Evolutionary conservation across 2,329 filamentous ascomycete genomes (phyloP).

Genomic region (Akanthomyces uredinophilus): DNA sequence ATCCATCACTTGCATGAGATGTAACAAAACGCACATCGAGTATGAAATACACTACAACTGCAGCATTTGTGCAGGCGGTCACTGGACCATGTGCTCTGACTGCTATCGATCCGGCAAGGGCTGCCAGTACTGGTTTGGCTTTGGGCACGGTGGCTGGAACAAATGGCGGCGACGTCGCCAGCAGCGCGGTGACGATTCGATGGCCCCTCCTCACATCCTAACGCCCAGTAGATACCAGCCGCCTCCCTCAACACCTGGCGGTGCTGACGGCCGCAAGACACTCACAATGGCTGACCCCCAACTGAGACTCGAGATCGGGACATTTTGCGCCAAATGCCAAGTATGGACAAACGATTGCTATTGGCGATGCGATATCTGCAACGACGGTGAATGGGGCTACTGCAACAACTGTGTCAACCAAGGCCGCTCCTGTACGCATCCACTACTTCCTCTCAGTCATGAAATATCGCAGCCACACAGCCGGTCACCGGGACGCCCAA

Average conservation of each 20-base stretch:
- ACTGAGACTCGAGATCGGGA: constrained; percentile 66
- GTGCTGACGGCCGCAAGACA: constrained; percentile 50
- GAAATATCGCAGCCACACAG: constrained; percentile 33
- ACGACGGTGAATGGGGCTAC: constrained; percentile 91
- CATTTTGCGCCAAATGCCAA: constrained; percentile 76
- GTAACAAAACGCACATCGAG: constrained; percentile 67
- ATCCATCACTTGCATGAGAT: constrained; percentile 67
- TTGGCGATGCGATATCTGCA: constrained; percentile 84
- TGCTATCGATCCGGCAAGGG: constrained; percentile 76
- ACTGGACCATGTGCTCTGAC: constrained; percentile 72
- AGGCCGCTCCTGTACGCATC: constrained; percentile 75
- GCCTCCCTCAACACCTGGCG: constrained; percentile 44
- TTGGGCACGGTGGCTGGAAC: constrained; percentile 65
- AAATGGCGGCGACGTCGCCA: constrained; percentile 56
- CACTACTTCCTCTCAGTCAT: constrained; percentile 70
- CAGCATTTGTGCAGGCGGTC: constrained; percentile 59
- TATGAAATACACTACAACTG: constrained; percentile 87
- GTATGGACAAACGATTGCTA: constrained; percentile 75
- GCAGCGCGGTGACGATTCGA: constrained; percentile 29
- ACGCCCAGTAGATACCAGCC: constrained; percentile 52
- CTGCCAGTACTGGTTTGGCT: constrained; percentile 84
- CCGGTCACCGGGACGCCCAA: constrained; percentile 39
- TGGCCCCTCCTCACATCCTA: constrained; percentile 52
- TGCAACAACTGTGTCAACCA: constrained; percentile 84
- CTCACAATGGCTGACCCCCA: constrained; percentile 63